phyloP scores from a whole-genome alignment of 2,329 filamentous ascomycete species.

The Aspergillus felis region DNA sequence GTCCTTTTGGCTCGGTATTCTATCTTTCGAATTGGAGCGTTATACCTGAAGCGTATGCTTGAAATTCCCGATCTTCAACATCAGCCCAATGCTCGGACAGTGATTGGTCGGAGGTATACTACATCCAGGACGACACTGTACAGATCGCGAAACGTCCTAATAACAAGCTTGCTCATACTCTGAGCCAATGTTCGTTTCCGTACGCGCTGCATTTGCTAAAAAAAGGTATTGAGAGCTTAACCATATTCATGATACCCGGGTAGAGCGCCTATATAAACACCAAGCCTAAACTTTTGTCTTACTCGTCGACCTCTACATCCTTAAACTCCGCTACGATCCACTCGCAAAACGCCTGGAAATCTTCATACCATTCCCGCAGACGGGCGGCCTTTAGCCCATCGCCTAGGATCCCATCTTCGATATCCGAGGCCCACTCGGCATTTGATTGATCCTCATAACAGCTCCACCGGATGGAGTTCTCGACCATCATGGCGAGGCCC shows the following conservation, averaged over 20 bases:
- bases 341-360: constrained; percentile 87
- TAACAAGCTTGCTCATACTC: background rate
- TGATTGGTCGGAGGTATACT: background rate
- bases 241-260: too few relatives aligned
- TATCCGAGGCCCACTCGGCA: constrained; percentile 66
- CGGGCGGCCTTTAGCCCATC: constrained; percentile 65
- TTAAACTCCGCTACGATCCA: constrained; percentile 81
- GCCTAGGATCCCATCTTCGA: constrained; percentile 71
- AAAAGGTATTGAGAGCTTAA: background rate
- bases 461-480: constrained; percentile 90
- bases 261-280: background rate
- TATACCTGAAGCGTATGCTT: background rate
- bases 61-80: background rate
- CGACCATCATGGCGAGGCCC: constrained; percentile 78
- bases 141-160: background rate
- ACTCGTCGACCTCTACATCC: constrained; percentile 45
- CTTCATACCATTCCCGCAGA: constrained; percentile 71
- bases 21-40: background rate
- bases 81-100: background rate
- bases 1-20: background rate
- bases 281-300: background rate
- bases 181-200: background rate
- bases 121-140: background rate
- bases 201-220: background rate
- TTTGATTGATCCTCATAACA: constrained; percentile 75